Evolutionary conservation across 345 rosid genomes (phyloP), one percentile per base, ranked within the genome.

Genomic region (Euphorbia tirucalli): DNA sequence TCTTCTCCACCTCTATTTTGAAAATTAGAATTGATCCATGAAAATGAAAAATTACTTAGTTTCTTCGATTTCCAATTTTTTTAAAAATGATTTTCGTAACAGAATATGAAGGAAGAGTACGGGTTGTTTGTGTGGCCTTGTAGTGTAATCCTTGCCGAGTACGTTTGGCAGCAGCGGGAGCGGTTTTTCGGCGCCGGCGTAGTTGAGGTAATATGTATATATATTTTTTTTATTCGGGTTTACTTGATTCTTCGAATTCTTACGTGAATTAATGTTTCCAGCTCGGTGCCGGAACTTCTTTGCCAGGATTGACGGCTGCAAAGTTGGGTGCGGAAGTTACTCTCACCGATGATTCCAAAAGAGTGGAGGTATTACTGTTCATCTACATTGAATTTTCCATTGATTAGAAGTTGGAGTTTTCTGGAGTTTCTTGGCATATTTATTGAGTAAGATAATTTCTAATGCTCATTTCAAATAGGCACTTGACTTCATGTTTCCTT

Each of bases 71-170:
- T 74, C 24, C 21, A 46, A 25, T 64, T 7, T 24, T 62, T 16
- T 9, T n/a, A n/a, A n/a, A n/a, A n/a, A n/a, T n/a, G n/a, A n/a
- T n/a, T 2, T 21, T 50, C 43, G 46, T 44, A 28, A 57, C 80
- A 88, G 97, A 85, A 88, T 76, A 86, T 91, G 89, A 88, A 91
- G 77, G 98, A 93, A 52, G 98, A 90, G 46, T 91, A 93, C 59
- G 97, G 98, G 1, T 79, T 91, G 58, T 93, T 89, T 69, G 90
- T 89, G 56, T 89, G 97, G 98, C 98, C 97, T 7, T 91, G 92
- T 66, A 93, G 97, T 62, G 72, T 91, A 37, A 82, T 93, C 55
- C 87, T 93, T 60, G 93, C 98, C 25, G 96, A 93, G 81, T 91
- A 91, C 82, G 85, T 93, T 71, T 93, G 98, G 97, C 98, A 91